Percentiles rank a stretch among this genome's conserved stretches.
These are phyloP conservation scores for Suhomyces choctaworum DNA, from an alignment of 1,139 yeast genomes.

Conservation along the genomic window DNA sequence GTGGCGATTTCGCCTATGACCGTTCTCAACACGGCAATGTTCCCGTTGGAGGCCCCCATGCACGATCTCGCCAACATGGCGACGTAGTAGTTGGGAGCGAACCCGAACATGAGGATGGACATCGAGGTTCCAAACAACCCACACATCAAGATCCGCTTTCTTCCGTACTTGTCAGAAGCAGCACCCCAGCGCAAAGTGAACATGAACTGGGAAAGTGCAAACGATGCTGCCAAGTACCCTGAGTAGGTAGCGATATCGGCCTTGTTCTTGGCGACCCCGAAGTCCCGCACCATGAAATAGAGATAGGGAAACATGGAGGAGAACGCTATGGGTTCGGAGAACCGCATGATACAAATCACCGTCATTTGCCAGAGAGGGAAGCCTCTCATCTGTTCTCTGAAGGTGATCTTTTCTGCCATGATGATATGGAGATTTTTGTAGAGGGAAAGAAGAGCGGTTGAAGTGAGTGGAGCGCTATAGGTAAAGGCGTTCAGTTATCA, in stretches of 20 bases:
- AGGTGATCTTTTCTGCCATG: slow-evolving; percentile 10
- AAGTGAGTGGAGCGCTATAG: too few species aligned
- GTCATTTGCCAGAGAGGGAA: slow-evolving; percentile 39
- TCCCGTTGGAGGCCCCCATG: slow-evolving; percentile 40
- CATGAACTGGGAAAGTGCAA: slow-evolving; percentile 39
- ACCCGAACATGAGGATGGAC: slow-evolving; percentile 34
- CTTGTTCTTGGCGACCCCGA: slow-evolving; percentile 33
- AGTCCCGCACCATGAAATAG: slow-evolving; percentile 42
- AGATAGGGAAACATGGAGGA: slow-evolving; percentile 43
- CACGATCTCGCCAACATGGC: slow-evolving; percentile 35
- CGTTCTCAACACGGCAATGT: slow-evolving; percentile 39
- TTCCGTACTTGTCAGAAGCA: slow-evolving; percentile 33
- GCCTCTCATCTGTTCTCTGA: slow-evolving; percentile 30
- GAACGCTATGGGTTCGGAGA: slow-evolving; percentile 41
- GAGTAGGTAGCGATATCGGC: slow-evolving; percentile 39
- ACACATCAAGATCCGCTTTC: slow-evolving; percentile 32
- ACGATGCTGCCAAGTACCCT: slow-evolving; percentile 39
- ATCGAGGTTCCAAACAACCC: slow-evolving; percentile 36
- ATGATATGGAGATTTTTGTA: neutral
- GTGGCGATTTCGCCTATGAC: slow-evolving; percentile 40
- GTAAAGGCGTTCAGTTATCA: too few species aligned
- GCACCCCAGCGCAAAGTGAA: slow-evolving; percentile 42
- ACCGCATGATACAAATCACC: slow-evolving; percentile 34
- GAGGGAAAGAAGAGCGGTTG: too few species aligned
- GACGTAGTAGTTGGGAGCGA: slow-evolving; percentile 33